Conservation (phyloP, 495 filamentous ascomycete species). For the Lentithecium fluviatile region DNA sequence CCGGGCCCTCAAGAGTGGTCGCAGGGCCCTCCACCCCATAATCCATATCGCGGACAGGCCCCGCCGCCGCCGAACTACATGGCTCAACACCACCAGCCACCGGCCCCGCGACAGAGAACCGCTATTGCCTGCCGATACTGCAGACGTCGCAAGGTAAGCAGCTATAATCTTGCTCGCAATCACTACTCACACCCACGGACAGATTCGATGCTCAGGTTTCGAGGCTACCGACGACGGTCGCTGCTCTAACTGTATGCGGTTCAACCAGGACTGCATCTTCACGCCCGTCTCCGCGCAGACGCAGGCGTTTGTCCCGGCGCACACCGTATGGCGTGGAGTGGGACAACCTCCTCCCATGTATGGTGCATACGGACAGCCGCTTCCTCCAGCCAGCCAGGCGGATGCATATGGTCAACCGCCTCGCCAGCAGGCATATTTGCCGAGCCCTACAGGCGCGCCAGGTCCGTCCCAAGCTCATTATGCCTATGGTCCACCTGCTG, state of each 20-base stretch:
- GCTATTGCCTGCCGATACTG: conserved; percentile 86
- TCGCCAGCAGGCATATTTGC: conserved; percentile 35
- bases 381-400: conserved; percentile 54
- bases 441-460: conserved; percentile 36
- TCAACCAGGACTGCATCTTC: conserved; percentile 84
- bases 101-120: conserved; percentile 74
- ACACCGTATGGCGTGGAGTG: conserved; percentile 50
- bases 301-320: conserved; percentile 80
- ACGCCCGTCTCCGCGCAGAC: conserved; percentile 80
- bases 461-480: conserved; percentile 33
- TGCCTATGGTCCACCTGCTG: conserved; percentile 26
- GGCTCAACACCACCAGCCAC: conserved; percentile 43
- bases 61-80: conserved; percentile 25
- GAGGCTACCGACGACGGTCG: conserved; percentile 73
- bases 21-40: conserved; percentile 27
- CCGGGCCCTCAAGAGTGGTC: conserved; percentile 37
- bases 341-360: conserved; percentile 55
- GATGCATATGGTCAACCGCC: conserved; percentile 31
- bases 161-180: not conserved
- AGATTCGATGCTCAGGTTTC: conserved; percentile 86
- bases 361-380: conserved; percentile 74
- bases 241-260: conserved; percentile 76
- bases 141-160: conserved; percentile 70
- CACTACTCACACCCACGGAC: conserved; percentile 3
- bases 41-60: conserved; percentile 32